Evolutionary conservation across 2,329 filamentous ascomycete species (phyloP), one percentile per base, ranked within the genome.

Genomic region (Furcasterigmium sp.): DNA sequence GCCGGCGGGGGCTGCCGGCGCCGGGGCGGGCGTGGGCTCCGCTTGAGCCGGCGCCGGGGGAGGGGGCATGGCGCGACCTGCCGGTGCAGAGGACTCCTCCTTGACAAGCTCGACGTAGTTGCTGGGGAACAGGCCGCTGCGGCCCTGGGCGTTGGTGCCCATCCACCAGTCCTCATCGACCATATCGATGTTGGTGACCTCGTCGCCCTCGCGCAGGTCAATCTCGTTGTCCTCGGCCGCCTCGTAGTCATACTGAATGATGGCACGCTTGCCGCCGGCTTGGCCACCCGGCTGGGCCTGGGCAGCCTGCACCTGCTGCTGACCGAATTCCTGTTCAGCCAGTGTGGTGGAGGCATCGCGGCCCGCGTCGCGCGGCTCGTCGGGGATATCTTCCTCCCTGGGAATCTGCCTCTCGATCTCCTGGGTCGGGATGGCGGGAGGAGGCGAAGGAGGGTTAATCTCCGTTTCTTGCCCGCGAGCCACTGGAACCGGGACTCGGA

Each of bases 141-240:
- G 89, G 54, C 93, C 93, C 48, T 73, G 75, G 18, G 76, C 70
- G 69, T 97, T 98, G 52, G 85, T 87, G 35, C 94, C 93, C 78
- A 95, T 86, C 93, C 93, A 98, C 93, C 93, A 98, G 61, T 98
- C 91, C 41, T 94, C 86, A 55, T 97, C 93, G 3, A 98, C 89
- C 87, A 94, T 94, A 50, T 97, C 89, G 56, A 98, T 95, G 60
- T 95, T 85, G 19, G 79, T 90, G 29, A 98, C 85, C 51, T 84
- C 80, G 56, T 96, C 87, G 49, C 91, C 91, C 66, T 98, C 93
- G 20, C 79, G 75, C 15, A 98, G 76, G 52, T 95, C 90, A 45
- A 98, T 80, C 67, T 98, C 93, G 57, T 98, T 98, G 53, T 95
- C 91, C 64, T 98, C 93, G 1, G 90, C 90, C 68, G 94, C 96